Evolutionary conservation across 768 basidiomycete genomes (phyloP).

Genomic region (Clitopilus passeckerianus): DNA sequence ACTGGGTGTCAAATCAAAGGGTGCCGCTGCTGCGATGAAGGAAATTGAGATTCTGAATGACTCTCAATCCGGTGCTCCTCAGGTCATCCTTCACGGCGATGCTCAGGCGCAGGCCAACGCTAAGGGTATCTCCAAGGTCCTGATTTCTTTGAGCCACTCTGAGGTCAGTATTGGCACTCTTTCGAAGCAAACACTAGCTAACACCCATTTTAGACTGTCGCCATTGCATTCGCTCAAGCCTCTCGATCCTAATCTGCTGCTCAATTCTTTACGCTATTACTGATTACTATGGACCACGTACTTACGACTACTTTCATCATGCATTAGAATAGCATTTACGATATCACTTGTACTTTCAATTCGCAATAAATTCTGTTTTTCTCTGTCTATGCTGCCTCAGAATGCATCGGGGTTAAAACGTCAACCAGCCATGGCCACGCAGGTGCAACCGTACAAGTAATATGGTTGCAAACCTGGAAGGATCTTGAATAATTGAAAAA

Average conservation of each 20-base stretch:
- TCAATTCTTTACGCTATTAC: no score
- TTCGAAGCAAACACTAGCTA: background rate
- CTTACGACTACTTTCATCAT: constrained; percentile 1
- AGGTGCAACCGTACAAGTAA: no score
- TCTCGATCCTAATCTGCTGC: constrained; percentile 24
- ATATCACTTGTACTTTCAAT: constrained; percentile 5
- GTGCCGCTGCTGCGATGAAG: constrained; percentile 92
- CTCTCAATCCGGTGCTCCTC: constrained; percentile 67
- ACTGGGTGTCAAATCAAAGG: constrained; percentile 83
- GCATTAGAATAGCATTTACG: constrained; percentile 3
- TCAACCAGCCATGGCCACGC: no score
- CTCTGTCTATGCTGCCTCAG: background rate
- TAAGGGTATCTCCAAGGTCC: constrained; percentile 69
- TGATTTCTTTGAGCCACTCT: constrained; percentile 90
- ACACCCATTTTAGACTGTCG: constrained; percentile 54
- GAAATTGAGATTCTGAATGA: constrained; percentile 94
- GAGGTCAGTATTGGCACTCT: constrained; percentile 50
- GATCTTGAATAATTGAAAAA: no score
- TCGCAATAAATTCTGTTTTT: constrained; percentile 11
- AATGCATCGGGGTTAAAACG: background rate
- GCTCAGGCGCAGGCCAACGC: constrained; percentile 67
- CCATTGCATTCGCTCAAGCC: constrained; percentile 86
- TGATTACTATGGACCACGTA: no score
- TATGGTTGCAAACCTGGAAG: no score
- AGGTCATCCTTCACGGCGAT: constrained; percentile 73